Evolutionary conservation across 192 early-diverging fungal genomes (phyloP), one percentile per base, ranked within the genome.

Genomic region (Coemansia aciculifera): DNA sequence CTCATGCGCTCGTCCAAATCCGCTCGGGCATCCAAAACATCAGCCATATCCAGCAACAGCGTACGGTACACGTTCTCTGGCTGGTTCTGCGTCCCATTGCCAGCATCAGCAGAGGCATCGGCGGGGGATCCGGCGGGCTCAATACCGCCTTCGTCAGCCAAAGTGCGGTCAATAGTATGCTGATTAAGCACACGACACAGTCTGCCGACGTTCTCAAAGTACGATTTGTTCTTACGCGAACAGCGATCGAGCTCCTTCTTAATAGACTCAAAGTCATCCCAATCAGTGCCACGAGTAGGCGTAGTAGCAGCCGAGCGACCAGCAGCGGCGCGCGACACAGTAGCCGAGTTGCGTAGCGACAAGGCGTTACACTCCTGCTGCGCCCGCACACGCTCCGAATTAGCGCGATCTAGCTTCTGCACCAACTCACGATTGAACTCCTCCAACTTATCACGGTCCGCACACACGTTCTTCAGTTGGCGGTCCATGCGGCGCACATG

Each of bases 251-350:
- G 57, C 66, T 83, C 81, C 8, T 32, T 54, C 59, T 65, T 48
- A 34, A 83, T 74, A 1, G 81, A 74, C 8, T 68, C 81, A 13
- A 78, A 17, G 43, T 83, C 76, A 24, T 75, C 76, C 81, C 81
- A 83, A 52, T 83, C 69, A 15, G 79, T 81, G 49, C 64, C 68
- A 17, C 64, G 67, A 17, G 59, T 62, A 6, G 79, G 79, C 23
- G 79, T 81, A 19, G 57, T 68, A 5, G 62, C 62, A 8, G 60
- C 59, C 17, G 74, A 66, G 3, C 74, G 78, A 10, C 59, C 57
- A 27, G 57, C 44, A 17, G 65, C 48, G 29, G 71, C 70, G 17
- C 63, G 43, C 21, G 64, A 64, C 38, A 74, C 38, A 8, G 74
- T 29, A 6, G 64, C 57, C 13, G 59, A 57, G n/a, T 44, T 46